Conservation (phyloP, 352 stramenopile species). For the Globisporangium middletonii region DNA sequence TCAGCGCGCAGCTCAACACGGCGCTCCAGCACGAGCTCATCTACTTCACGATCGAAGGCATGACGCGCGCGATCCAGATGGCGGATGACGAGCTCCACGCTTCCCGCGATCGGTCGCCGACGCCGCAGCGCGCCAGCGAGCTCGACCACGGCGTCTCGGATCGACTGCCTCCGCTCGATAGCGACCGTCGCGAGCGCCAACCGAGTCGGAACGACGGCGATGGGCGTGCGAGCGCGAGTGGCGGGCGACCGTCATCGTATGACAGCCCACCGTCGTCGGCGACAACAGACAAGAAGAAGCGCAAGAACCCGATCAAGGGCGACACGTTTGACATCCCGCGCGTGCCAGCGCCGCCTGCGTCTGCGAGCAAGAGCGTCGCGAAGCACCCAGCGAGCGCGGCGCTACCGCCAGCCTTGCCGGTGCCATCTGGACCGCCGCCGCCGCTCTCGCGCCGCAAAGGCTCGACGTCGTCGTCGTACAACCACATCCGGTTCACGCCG, state of each 20-base stretch:
- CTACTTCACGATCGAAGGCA: conserved; percentile 88
- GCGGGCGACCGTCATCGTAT: neutral
- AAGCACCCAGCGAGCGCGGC: conserved; percentile 1
- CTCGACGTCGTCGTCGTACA: conserved; percentile 19
- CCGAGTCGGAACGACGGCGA: neutral
- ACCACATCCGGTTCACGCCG: conserved; percentile 67
- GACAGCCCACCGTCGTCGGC: neutral
- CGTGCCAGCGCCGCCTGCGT: neutral
- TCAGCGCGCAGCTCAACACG: conserved; percentile 84
- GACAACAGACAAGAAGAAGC: conserved; percentile 6
- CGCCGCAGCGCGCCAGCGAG: neutral
- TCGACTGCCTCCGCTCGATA: neutral
- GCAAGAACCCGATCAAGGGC: conserved; percentile 8
- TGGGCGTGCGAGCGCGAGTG: neutral
- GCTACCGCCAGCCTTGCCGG: neutral
- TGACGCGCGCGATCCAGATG: conserved; percentile 68
- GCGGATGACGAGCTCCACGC: conserved; percentile 58
- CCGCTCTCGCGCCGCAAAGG: neutral
- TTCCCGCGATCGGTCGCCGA: conserved; percentile 38
- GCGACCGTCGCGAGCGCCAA: no score
- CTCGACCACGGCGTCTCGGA: neutral
- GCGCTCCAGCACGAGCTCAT: conserved; percentile 85
- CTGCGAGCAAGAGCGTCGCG: conserved; percentile 1
- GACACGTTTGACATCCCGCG: conserved; percentile 15
- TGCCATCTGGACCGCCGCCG: neutral